Evolutionary conservation across 2,329 filamentous ascomycete genomes (phyloP), one percentile per base, ranked within the genome.

Genomic region (Microascus cirrosus): DNA sequence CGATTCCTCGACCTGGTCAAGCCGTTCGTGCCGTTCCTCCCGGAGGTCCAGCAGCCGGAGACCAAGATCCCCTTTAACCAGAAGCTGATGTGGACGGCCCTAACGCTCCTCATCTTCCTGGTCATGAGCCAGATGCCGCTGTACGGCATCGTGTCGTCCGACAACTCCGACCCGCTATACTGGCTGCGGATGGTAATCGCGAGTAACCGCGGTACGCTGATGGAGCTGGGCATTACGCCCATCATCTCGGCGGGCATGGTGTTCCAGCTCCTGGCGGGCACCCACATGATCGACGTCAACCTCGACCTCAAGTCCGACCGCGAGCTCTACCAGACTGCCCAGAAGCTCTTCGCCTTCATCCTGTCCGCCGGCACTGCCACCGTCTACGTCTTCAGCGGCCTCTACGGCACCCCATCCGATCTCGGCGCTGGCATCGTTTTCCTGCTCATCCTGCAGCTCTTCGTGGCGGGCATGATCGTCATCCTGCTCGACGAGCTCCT

Each of bases 231-330:
- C 80, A 94, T 97, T 68, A 96, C 94, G 25, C 95, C 95, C 68
- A 99, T 99, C 76, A 97, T 99, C 77, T 96, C 94, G 61, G 97
- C 94, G 42, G 94, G 94, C 77, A 99, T 99, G 94, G 91, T 99
- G 70, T 99, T 99, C 85, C 94, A 99, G 86, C 92, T 99, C 70
- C 89, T 99, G 65, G 94, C 94, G 70, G 94, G 94, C 71, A 99
- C 94, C 74, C 94, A 99, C 83, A 88, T 97, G 79, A 97, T 99
- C 77, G 94, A 99, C 74, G 93, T 99, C 81, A 97, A 99, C 84
- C 89, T 99, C 69, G 94, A 99, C 82, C 87, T 97, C 76, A 99
- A 99, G 84, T 94, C 93, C 74, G 94, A 99, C 77, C 94, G 94
- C 77, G 94, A 99, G 81, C 86, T 99, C 64, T 99, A 99, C 85